Evolutionary conservation across 305 asterid genomes (phyloP).

Genomic region (Fraxinus ornus): DNA sequence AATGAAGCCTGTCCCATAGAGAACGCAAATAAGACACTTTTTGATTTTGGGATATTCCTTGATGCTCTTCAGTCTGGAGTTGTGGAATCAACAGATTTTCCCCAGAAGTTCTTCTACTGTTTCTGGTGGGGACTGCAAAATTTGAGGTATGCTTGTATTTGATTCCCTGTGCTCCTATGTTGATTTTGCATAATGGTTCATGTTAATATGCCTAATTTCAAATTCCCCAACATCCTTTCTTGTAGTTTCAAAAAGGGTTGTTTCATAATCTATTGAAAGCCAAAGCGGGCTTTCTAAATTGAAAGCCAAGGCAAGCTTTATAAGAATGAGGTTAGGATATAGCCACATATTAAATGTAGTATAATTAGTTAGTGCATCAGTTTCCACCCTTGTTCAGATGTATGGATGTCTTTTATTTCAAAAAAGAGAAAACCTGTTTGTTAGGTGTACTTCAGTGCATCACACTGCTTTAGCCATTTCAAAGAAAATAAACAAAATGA

Average conservation of each 20-base stretch:
- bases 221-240: background rate
- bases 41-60: conserved; percentile 65
- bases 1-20: conserved; percentile 43
- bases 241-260: background rate
- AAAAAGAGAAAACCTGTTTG: background rate
- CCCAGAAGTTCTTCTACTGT: conserved; percentile 58
- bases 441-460: background rate
- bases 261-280: background rate
- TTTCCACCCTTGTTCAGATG: background rate
- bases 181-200: conserved; percentile 2
- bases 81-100: conserved; percentile 53
- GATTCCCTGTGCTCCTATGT: conserved; percentile 3
- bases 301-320: background rate
- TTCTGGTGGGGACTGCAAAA: conserved; percentile 76
- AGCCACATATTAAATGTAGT: background rate
- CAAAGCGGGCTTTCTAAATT: background rate
- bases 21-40: conserved; percentile 39
- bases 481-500: background rate
- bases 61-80: conserved; percentile 65
- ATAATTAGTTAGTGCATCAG: background rate
- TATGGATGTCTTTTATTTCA: background rate
- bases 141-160: conserved; percentile 41
- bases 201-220: background rate
- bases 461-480: background rate
- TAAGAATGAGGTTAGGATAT: background rate